These are phyloP conservation scores for Aureobasidium melanogenum DNA, from an alignment of 2,329 filamentous ascomycete genomes.

Conservation along the genomic window DNA sequence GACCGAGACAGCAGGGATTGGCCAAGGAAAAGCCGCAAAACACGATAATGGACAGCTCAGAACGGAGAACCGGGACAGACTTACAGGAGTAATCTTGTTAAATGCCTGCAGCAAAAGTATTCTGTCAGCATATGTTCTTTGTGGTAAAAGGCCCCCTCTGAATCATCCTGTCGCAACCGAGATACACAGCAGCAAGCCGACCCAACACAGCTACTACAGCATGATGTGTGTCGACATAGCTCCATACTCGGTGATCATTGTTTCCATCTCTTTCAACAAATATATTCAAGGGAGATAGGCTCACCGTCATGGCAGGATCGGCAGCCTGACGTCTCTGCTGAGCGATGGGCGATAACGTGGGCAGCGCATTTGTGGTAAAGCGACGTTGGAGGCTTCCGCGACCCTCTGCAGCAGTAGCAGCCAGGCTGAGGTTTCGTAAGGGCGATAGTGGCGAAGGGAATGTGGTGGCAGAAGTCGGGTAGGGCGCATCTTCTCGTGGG, in stretches of 20 bases:
- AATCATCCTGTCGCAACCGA: neutral
- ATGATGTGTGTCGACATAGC: neutral
- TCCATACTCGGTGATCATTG: neutral
- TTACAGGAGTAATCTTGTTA: slow-evolving; percentile 70
- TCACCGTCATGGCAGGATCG: slow-evolving; percentile 20
- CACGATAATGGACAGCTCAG: neutral
- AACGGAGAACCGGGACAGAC: slow-evolving; percentile 23
- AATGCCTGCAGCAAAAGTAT: slow-evolving; percentile 27
- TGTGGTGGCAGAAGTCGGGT: slow-evolving; percentile 44
- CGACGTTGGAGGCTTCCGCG: slow-evolving; percentile 75
- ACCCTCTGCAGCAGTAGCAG: slow-evolving; percentile 54
- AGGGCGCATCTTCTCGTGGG: slow-evolving; percentile 64
- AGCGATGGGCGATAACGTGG: slow-evolving; percentile 57
- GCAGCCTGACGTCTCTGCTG: slow-evolving; percentile 46
- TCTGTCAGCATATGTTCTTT: slow-evolving; percentile 3
- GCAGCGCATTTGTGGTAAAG: slow-evolving; percentile 84
- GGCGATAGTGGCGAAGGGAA: slow-evolving; percentile 56
- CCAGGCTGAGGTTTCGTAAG: slow-evolving; percentile 33
- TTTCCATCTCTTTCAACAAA: neutral
- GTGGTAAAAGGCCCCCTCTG: neutral
- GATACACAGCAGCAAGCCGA: neutral
- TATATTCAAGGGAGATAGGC: neutral
- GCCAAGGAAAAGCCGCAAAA: neutral
- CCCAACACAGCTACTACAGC: neutral
- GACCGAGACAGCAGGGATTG: neutral